Evolutionary conservation across 768 basidiomycete genomes (phyloP), one percentile per base, ranked within the genome.

Genomic region (Termitomyces heimii): DNA sequence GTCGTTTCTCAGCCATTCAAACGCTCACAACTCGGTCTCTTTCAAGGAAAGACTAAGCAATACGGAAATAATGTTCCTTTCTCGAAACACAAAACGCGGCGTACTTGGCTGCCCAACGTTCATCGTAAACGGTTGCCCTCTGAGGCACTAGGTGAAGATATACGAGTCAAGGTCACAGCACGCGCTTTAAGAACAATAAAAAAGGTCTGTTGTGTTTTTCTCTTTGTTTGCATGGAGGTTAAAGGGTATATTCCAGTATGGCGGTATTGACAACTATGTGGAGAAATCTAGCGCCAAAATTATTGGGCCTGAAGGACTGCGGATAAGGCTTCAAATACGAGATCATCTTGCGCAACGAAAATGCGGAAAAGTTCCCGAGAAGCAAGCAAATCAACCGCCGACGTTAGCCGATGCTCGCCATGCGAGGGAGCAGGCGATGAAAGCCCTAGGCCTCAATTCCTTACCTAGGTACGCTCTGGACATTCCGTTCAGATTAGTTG

Each of bases 11-110:
- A 82, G 59, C 86, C 89, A 8, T 92, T 92, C 75, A 94, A 92
- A 68, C 86, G 90, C 43, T 74, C 89, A 2, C 84, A 92, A 63
- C 74, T 82, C 3, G 92, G 92, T 54, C 84, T 95, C 2, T 94
- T 89, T 67, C 89, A 92, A 54, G 92, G 92, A 16, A 88, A 85
- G 68, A 82, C 75, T 54, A 90, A 85, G 64, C 86, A 85, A 65
- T 84, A 84, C 62, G 93, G 93, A 26, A 94, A 94, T 77, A 94
- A 87, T 66, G 91, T 94, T 48, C 92, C 93, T 0, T 88, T 92
- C 70, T 94, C 92, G 24, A 86, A 87, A 68, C 82, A 88, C 68
- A 94, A 94, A 75, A 94, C 94, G 26, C 85, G 89, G 50, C 78
- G 93, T 40, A 81, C 87, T 44, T 95, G 93, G 93, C 76, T 92